Percentiles rank a stretch among this genome's conserved stretches.
Conservation (phyloP, 176 grass and related monocot genomes). For the Oryza punctata region DNA sequence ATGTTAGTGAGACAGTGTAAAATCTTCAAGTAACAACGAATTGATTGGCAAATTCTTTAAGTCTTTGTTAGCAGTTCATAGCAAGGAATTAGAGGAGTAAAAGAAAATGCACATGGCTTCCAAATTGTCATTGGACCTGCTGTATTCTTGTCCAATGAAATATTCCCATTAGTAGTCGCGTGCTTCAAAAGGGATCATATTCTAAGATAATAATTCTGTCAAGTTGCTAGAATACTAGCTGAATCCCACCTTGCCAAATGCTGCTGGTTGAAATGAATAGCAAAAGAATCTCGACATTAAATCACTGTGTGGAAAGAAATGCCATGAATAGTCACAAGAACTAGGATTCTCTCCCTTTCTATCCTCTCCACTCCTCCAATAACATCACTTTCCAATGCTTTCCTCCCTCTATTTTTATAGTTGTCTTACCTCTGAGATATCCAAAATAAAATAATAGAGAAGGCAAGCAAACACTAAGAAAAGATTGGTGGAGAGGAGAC, state of each 20-base stretch:
- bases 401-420: slow-evolving; percentile 24
- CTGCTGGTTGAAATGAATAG: slow-evolving; percentile 5
- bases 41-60: neutral
- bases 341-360: slow-evolving; percentile 36
- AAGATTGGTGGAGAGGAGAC: slow-evolving; percentile 35
- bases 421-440: slow-evolving; percentile 27
- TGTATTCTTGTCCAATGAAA: neutral
- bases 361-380: slow-evolving; percentile 32
- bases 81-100: neutral
- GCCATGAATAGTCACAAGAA: slow-evolving; percentile 10
- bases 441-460: slow-evolving; percentile 11
- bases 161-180: neutral
- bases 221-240: slow-evolving; percentile 28
- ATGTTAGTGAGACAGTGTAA: neutral
- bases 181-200: neutral
- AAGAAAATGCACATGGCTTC: neutral
- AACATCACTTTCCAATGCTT: slow-evolving; percentile 28
- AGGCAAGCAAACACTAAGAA: slow-evolving; percentile 21
- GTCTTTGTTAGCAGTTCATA: neutral
- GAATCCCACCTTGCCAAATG: slow-evolving; percentile 32
- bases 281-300: slow-evolving; percentile 14
- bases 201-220: slow-evolving; percentile 16
- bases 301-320: slow-evolving; percentile 12
- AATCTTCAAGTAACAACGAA: neutral
- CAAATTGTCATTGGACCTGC: neutral